Evolutionary conservation across 768 basidiomycete genomes (phyloP).

Genomic region (Rhizopogon vinicolor): DNA sequence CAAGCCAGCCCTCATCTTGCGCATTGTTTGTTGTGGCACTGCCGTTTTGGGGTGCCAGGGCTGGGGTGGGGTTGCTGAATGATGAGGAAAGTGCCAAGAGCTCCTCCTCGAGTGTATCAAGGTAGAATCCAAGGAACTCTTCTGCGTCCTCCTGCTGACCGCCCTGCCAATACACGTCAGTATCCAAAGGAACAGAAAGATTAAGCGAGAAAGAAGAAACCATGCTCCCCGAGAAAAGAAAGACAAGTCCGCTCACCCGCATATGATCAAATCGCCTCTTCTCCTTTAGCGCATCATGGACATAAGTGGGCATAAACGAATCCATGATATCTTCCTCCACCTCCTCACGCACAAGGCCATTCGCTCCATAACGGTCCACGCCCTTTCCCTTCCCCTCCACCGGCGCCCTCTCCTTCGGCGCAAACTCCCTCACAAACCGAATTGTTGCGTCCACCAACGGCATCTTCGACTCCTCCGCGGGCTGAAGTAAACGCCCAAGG

Average conservation of each 20-base stretch:
- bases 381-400: slow-evolving; percentile 32
- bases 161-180: slow-evolving; percentile 39
- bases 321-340: slow-evolving; percentile 51
- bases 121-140: slow-evolving; percentile 96
- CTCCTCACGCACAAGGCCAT: slow-evolving; percentile 19
- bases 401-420: slow-evolving; percentile 15
- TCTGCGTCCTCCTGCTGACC: slow-evolving; percentile 98
- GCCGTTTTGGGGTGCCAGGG: slow-evolving; percentile 14
- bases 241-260: slow-evolving; percentile 52
- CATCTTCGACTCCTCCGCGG: slow-evolving; percentile 28
- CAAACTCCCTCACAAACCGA: slow-evolving; percentile 77
- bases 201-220: neutral
- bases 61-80: slow-evolving; percentile 31
- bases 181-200: neutral
- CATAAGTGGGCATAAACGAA: slow-evolving; percentile 78
- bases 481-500: slow-evolving; percentile 50
- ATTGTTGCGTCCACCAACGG: slow-evolving; percentile 67
- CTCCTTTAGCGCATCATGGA: slow-evolving; percentile 92
- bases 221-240: neutral
- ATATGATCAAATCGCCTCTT: slow-evolving; percentile 93
- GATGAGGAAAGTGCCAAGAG: slow-evolving; percentile 61
- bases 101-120: slow-evolving; percentile 94
- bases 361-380: slow-evolving; percentile 26
- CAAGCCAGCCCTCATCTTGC: slow-evolving; percentile 74
- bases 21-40: neutral